Base-by-base conservation (phyloP, 306 rosid species). In the Trifolium repens region DNA sequence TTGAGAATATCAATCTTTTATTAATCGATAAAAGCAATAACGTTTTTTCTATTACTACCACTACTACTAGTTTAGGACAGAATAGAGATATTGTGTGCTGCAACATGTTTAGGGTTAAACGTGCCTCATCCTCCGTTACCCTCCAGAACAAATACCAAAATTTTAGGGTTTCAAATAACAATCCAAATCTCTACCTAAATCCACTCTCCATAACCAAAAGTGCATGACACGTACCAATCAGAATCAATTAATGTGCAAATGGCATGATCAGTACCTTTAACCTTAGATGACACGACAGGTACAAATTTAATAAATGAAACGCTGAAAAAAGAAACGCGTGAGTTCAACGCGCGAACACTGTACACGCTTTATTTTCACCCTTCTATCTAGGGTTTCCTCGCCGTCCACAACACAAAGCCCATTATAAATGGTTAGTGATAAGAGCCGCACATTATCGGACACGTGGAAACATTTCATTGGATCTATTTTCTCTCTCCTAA, bases 351-450 rank as follows among this genome's bases (percentile, higher is more conserved):
- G 88, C 73, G 59, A 26, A 72, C 13, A 7, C 71, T 67, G 75
- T 65, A 47, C 17, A 16, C 40, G 4, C 78, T 59, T 78, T 74
- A 16, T 50, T 79, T 80, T 61, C 8, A 40, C 76, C 73, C 74
- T 32, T 40, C 70, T 16, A 7, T 46, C 92, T 89, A 89, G 97
- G 98, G 98, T 93, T 91, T 91, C 84, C 65, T 83, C 85, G 81
- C 74, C 75, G 65, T 80, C 74, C 84, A 69, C 70, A 32, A n/a
- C 71, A 42, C 63, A 32, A 55, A 43, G 40, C 55, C 83, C 83
- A 57, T 54, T 79, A 75, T 77, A 80, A 69, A 83, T 87, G 87
- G 85, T 81, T 81, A 71, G 78, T 49, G 88, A 91, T 82, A 84
- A 80, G 93, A 82, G 82, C 89, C 87, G 88, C 84, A 85, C 84